phyloP scores from a whole-genome alignment of 208 protist genomes.

The Acanthamoeba castellanii region DNA sequence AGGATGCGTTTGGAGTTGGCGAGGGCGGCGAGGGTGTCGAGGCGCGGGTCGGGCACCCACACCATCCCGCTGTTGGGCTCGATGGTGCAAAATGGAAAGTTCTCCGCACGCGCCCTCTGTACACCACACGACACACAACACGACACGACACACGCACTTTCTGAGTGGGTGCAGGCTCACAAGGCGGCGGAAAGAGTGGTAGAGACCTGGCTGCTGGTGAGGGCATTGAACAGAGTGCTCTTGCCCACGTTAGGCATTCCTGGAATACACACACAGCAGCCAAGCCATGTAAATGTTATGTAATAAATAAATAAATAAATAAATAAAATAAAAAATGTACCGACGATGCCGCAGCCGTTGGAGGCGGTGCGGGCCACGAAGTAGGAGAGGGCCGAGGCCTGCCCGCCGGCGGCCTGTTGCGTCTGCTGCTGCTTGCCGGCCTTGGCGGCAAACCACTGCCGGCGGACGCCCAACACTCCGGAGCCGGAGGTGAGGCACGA shows the following conservation, averaged over 20 bases:
- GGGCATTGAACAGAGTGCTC: conserved; percentile 30
- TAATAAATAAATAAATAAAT: not conserved
- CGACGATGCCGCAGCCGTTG: conserved; percentile 9
- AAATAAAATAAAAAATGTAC: not conserved
- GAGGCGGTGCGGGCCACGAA: not conserved
- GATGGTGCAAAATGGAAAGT: conserved; percentile 64
- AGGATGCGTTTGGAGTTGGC: not conserved
- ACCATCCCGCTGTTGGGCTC: conserved; percentile 27
- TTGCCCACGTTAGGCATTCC: conserved; percentile 58
- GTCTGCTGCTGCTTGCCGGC: too few relatives aligned
- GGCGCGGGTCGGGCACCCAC: conserved; percentile 34
- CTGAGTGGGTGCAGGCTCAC: too few relatives aligned
- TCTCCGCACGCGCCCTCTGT: conserved; percentile 13
- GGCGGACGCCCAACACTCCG: too few relatives aligned
- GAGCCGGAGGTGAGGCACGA: too few relatives aligned
- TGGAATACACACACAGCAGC: not conserved
- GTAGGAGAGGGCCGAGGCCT: conserved; percentile 13
- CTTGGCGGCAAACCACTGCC: too few relatives aligned
- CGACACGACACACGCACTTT: not conserved
- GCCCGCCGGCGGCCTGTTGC: not conserved
- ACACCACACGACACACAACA: not conserved
- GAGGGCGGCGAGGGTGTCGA: conserved; percentile 18
- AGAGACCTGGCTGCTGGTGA: conserved; percentile 50
- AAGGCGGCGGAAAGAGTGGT: not conserved
- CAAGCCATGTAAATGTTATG: not conserved